phyloP scores from a whole-genome alignment of 371 early-diverging fungal genomes.

The Entomophthora muscae region DNA sequence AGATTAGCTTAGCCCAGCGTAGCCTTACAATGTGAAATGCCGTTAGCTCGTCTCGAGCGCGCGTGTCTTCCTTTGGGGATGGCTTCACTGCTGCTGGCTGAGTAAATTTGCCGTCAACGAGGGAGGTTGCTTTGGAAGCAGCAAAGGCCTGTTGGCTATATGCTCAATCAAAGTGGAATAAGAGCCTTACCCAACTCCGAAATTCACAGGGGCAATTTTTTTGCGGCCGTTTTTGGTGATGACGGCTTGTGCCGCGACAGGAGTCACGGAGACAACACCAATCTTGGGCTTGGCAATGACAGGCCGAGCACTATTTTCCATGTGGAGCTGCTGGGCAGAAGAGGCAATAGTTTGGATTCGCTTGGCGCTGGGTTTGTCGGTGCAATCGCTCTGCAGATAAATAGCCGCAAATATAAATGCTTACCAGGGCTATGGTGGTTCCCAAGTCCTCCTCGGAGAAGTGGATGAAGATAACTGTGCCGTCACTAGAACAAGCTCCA shows the following conservation, averaged over 20 bases:
- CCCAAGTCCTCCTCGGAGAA: constrained; percentile 51
- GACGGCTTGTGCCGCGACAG: background rate
- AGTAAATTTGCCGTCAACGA: background rate
- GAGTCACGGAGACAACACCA: background rate
- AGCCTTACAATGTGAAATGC: background rate
- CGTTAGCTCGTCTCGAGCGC: background rate
- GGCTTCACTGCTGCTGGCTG: background rate
- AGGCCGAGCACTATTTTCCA: background rate
- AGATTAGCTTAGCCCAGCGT: background rate
- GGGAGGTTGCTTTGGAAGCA: background rate
- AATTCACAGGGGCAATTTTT: background rate
- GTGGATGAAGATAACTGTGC: constrained; percentile 57
- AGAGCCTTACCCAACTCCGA: background rate
- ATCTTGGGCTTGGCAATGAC: background rate
- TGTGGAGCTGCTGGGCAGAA: background rate
- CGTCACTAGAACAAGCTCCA: constrained; percentile 85
- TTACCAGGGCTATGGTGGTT: background rate
- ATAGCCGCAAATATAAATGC: background rate
- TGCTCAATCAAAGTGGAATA: background rate
- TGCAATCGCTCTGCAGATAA: background rate
- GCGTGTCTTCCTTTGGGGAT: background rate
- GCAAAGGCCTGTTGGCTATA: background rate
- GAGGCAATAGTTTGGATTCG: background rate
- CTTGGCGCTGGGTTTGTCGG: background rate
- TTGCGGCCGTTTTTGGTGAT: background rate